Conservation (phyloP, 169 alveolate species). For the Eimeria sp. region DNA sequence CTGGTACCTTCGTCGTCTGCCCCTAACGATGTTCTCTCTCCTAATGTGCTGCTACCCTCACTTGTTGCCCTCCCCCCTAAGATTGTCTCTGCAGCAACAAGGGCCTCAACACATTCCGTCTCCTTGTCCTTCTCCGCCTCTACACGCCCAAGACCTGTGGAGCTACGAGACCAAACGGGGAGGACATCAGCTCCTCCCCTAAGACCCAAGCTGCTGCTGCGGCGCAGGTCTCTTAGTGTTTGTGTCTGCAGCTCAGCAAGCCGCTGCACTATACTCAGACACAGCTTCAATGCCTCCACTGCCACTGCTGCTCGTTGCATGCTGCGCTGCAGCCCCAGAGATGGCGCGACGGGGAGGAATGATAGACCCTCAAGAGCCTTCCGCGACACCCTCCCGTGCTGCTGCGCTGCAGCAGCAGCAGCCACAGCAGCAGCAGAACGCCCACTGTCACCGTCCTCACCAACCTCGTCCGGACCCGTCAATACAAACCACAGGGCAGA, state of each 20-base stretch:
- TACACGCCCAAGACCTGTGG: neutral
- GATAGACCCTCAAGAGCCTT: no score
- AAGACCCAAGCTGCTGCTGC: slow-evolving; percentile 59
- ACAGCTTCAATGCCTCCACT: slow-evolving; percentile 18
- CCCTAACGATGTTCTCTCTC: neutral
- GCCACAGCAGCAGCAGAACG: neutral
- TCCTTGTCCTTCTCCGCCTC: slow-evolving; percentile 5
- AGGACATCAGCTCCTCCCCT: neutral
- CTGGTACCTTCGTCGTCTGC: neutral
- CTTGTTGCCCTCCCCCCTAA: neutral
- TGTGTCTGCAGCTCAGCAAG: slow-evolving; percentile 44
- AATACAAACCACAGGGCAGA: slow-evolving; percentile 78
- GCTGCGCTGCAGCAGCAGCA: neutral
- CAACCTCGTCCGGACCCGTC: slow-evolving; percentile 14
- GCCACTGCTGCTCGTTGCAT: slow-evolving; percentile 32
- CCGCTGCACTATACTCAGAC: neutral
- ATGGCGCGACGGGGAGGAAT: no score
- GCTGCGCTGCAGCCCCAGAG: neutral
- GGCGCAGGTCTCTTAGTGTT: slow-evolving; percentile 1
- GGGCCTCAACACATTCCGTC: neutral
- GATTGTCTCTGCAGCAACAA: neutral
- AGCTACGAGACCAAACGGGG: neutral
- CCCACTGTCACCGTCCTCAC: neutral
- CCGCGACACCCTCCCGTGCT: no score
- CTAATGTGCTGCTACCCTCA: slow-evolving; percentile 16